A percentile compares a stretch with the other conserved stretches of the same genome.
Conservation (phyloP, 345 rosid genomes). For the Carallia pectinifolia region DNA sequence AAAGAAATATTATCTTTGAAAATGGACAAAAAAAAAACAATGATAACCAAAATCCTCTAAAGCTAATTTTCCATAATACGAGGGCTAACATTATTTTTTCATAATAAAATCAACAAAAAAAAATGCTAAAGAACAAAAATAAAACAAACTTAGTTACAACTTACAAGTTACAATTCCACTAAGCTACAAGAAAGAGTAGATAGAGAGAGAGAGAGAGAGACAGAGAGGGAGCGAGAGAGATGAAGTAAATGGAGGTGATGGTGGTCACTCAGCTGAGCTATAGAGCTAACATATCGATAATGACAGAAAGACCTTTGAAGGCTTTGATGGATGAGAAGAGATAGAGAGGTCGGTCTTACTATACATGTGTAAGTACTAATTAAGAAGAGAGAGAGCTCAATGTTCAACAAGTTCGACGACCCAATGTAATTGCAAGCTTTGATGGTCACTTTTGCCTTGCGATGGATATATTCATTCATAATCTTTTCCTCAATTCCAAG, state of each 20-base stretch:
- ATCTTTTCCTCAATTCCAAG: conserved; percentile 11
- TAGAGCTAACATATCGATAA: too few species aligned
- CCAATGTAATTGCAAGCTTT: background rate
- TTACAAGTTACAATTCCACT: too few species aligned
- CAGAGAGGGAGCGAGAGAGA: background rate
- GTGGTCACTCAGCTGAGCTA: conserved; percentile 12
- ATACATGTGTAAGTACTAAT: too few species aligned
- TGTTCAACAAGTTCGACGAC: conserved; percentile 21
- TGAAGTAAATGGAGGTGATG: conserved; percentile 21
- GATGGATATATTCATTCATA: background rate
- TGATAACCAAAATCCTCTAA: background rate
- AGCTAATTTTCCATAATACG: background rate
- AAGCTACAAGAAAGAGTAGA: background rate
- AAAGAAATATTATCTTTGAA: too few species aligned
- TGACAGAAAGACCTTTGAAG: too few species aligned
- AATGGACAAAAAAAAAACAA: background rate
- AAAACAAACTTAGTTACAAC: too few species aligned
- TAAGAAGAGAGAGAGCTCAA: conserved; percentile 21
- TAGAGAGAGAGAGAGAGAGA: too few species aligned
- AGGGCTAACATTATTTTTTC: too few species aligned
- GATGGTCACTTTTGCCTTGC: too few species aligned
- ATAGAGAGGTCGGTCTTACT: background rate
- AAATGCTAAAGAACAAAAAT: background rate
- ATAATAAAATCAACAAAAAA: background rate
- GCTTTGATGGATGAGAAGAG: too few species aligned